These are phyloP conservation scores for Tetrapisispora phaffii DNA, from an alignment of 805 yeast genomes.

Conservation along the genomic window DNA sequence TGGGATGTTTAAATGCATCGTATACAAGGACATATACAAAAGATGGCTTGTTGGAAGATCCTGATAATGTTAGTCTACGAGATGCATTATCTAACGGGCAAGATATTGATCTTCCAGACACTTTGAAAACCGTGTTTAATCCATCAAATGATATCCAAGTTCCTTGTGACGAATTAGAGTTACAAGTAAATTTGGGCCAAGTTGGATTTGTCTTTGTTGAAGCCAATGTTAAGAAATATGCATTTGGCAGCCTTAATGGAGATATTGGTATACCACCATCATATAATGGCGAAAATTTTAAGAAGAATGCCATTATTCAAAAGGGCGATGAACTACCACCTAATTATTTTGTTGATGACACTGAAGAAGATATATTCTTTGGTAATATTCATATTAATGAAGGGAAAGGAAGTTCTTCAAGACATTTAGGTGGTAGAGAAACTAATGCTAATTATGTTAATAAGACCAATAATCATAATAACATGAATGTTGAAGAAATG, in stretches of 20 bases:
- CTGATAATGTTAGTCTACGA: slow-evolving; percentile 26
- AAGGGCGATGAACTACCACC: slow-evolving; percentile 71
- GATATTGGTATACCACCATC: slow-evolving; percentile 39
- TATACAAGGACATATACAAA: slow-evolving; percentile 30
- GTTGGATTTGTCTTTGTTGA: slow-evolving; percentile 72
- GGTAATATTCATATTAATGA: slow-evolving; percentile 1
- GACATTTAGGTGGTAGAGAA: neutral
- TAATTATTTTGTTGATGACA: slow-evolving; percentile 32
- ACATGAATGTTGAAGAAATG: neutral
- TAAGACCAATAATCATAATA: neutral
- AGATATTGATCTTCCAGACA: slow-evolving; percentile 17
- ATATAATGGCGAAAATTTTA: slow-evolving; percentile 32
- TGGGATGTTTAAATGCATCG: slow-evolving; percentile 33
- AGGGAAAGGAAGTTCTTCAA: slow-evolving; percentile 2
- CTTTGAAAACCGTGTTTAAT: slow-evolving; percentile 19
- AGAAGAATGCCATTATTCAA: slow-evolving; percentile 48
- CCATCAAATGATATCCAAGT: slow-evolving; percentile 11
- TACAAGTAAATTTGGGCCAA: slow-evolving; percentile 69
- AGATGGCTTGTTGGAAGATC: slow-evolving; percentile 29
- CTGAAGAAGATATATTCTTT: slow-evolving; percentile 21
- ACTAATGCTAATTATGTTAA: neutral
- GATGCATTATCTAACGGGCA: slow-evolving; percentile 18
- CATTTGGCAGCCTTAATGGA: slow-evolving; percentile 43
- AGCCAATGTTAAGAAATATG: slow-evolving; percentile 79
- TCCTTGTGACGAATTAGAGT: slow-evolving; percentile 25